A percentile compares a stretch with the other conserved stretches of the same genome.
Evolutionary conservation across 495 filamentous ascomycete species (phyloP).

Genomic region (Penicillium soppii): DNA sequence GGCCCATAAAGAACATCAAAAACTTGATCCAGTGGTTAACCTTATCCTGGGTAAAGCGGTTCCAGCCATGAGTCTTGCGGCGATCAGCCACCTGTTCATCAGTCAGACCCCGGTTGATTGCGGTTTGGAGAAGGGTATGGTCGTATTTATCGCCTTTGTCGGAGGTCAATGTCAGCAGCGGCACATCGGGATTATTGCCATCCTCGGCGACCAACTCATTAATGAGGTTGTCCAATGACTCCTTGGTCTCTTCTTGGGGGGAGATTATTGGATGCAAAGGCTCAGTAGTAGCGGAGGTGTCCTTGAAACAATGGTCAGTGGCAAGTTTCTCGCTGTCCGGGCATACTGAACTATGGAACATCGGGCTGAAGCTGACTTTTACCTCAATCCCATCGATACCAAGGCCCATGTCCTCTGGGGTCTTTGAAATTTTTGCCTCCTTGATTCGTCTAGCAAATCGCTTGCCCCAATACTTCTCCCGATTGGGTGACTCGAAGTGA

Average conservation of each 20-base stretch:
- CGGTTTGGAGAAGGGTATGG: conserved; percentile 69
- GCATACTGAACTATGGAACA: too few species aligned
- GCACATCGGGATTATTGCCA: conserved; percentile 62
- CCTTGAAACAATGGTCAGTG: not conserved
- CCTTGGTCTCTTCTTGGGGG: conserved; percentile 34
- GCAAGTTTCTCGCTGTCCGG: not conserved
- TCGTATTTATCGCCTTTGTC: conserved; percentile 49
- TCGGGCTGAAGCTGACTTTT: too few species aligned
- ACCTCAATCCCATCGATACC: too few species aligned
- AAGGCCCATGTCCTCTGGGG: too few species aligned
- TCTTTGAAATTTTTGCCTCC: too few species aligned
- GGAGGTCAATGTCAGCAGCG: conserved; percentile 38
- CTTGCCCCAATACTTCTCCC: too few species aligned
- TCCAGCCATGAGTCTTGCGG: conserved; percentile 79
- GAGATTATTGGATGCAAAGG: not conserved
- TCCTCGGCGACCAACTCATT: conserved; percentile 79
- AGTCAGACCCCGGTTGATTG: conserved; percentile 69
- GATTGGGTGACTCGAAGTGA: too few species aligned
- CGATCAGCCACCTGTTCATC: conserved; percentile 64
- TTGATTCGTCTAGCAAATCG: too few species aligned
- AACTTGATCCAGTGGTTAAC: conserved; percentile 83
- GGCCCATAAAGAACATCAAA: conserved; percentile 79
- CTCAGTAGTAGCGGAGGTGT: not conserved
- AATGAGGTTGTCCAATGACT: conserved; percentile 79
- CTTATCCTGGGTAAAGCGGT: conserved; percentile 88